A percentile compares a stretch with the other conserved stretches of the same genome.
phyloP scores from a whole-genome alignment of 257 asterid species.

The Petrea volubilis region DNA sequence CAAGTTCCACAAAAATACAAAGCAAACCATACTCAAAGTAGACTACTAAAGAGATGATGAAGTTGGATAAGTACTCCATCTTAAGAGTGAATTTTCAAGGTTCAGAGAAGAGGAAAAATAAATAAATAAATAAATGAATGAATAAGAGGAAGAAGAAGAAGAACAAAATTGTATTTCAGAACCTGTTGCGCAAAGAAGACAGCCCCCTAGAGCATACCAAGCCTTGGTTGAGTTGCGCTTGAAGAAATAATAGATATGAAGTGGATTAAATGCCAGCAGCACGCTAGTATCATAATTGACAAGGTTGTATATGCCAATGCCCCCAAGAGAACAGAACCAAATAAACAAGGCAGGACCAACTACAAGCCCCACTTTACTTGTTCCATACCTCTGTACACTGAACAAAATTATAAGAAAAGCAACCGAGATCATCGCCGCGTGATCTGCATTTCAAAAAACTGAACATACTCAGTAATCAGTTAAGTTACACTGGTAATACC shows the following conservation, averaged over 20 bases:
- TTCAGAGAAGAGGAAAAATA: background rate
- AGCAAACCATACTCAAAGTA: conserved; percentile 13
- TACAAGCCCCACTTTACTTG: conserved; percentile 93
- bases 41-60: background rate
- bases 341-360: conserved; percentile 97
- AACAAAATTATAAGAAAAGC: conserved; percentile 83
- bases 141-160: background rate
- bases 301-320: conserved; percentile 93
- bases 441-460: conserved; percentile 70
- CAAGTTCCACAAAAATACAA: conserved; percentile 10
- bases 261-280: conserved; percentile 84
- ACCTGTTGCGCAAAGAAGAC: conserved; percentile 96
- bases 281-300: conserved; percentile 76
- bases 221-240: conserved; percentile 77
- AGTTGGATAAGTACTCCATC: conserved; percentile 2
- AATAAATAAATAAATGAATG: too few relatives aligned
- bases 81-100: background rate
- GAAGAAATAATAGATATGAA: conserved; percentile 87
- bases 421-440: conserved; percentile 87
- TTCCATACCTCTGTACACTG: conserved; percentile 94
- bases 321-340: conserved; percentile 97
- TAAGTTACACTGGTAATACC: conserved; percentile 15
- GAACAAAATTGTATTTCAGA: conserved; percentile 12
- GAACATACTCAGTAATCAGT: conserved; percentile 30
- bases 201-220: conserved; percentile 97